Evolutionary conservation across 1,139 yeast genomes (phyloP).

Genomic region (Blastobotrys proliferans): DNA sequence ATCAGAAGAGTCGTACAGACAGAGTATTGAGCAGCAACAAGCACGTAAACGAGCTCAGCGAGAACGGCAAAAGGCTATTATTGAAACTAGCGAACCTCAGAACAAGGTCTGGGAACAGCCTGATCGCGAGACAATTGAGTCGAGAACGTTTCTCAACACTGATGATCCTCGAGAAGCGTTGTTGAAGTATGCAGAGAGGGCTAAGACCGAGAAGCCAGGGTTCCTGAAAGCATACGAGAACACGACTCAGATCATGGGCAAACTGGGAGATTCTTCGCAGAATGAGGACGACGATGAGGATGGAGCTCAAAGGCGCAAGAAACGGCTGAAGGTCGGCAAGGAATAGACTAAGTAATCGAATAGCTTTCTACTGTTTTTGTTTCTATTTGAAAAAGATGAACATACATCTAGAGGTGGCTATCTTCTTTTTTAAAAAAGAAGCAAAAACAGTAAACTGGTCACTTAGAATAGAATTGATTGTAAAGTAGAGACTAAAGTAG

Average conservation of each 20-base stretch:
- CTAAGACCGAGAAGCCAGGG: constrained; percentile 20
- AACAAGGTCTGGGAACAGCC: constrained; percentile 28
- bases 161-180: constrained; percentile 40
- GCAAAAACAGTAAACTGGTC: too few species aligned
- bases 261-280: not conserved
- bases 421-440: too few species aligned
- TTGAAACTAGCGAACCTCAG: constrained; percentile 12
- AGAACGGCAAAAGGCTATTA: constrained; percentile 4
- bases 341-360: not conserved
- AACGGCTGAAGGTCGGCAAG: constrained; percentile 3
- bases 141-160: constrained; percentile 16
- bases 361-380: too few species aligned
- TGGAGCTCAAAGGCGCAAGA: not conserved
- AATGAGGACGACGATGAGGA: not conserved
- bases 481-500: not conserved
- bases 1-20: constrained; percentile 23
- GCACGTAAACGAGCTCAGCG: constrained; percentile 10
- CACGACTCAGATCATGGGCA: constrained; percentile 1
- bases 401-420: constrained; percentile 2
- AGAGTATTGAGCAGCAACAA: constrained; percentile 15
- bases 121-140: constrained; percentile 18
- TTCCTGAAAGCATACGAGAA: constrained; percentile 8
- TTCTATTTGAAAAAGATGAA: not conserved
- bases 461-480: too few species aligned
- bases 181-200: constrained; percentile 34